Evolutionary conservation across 73 alveolate species (phyloP), one percentile per base, ranked within the genome.

Genomic region (Diophrys appendiculata): DNA sequence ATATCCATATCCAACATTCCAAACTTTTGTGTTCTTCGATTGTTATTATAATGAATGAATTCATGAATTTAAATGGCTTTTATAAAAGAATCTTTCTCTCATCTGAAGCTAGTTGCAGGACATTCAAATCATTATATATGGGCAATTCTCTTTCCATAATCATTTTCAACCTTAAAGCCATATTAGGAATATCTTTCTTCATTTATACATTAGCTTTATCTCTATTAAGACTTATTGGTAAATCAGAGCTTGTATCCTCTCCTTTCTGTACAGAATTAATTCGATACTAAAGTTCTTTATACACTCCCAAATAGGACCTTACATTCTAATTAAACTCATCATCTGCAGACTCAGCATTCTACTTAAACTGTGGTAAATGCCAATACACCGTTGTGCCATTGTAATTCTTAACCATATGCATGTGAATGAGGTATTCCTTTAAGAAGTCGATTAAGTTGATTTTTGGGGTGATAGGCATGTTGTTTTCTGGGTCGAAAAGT

Each of bases 1-100:
- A 26, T 25, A 70, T 56, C 86, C 85, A 70, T 11, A 85, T 71
- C 93, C 93, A 85, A 55, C 93, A 85, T 64, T 85, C 93, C 71
- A 85, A 70, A 1, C 68, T 33, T 25, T 80, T 80, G 34, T 70
- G 84, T 30, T 34, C 31, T 0, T 72, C 14, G 65, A 85, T 80
- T 23, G 93, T 78, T 25, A 85, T 52, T 25, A 83, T 8, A n/a
- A 29, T 29, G 54, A 75, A 33, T 29, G 29, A 3, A 18, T 29
- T 26, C 5, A n/a, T 67, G 1, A 54, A 75, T 1, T 28, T 23
- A 25, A 55, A 26, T 2, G 75, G 73, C 74, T 35, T 75, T 75
- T 75, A 52, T 8, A 75, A 29, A 55, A 75, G 32, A n/a, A 75
- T 75, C 33, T 54, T 67, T 55, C 64, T 64, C 67, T 75, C 74